Conservation (phyloP, 2,329 filamentous ascomycete species). For the Aspergillus sergii region DNA sequence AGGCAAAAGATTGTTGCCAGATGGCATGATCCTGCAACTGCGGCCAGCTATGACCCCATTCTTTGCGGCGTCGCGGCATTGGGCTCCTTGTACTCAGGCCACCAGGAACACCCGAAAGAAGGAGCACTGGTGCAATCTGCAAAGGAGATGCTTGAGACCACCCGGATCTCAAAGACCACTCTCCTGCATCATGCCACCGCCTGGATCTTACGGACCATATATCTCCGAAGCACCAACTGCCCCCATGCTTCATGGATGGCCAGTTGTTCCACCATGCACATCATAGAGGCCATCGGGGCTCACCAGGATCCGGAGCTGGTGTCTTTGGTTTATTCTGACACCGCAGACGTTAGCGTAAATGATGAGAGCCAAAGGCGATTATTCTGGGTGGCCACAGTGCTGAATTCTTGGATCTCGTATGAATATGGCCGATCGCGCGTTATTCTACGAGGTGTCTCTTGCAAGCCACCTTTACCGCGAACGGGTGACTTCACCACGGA, state of each 20-base stretch:
- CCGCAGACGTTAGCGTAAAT: conserved; percentile 7
- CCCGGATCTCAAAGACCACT: conserved; percentile 23
- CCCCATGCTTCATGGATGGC: conserved; percentile 58
- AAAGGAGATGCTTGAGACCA: conserved; percentile 47
- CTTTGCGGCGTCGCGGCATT: conserved; percentile 57
- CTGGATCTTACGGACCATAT: conserved; percentile 57
- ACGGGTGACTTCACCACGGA: conserved; percentile 13
- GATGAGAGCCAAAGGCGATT: conserved; percentile 7
- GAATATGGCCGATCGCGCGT: conserved; percentile 22
- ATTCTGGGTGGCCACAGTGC: conserved; percentile 21
- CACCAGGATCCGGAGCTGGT: conserved; percentile 15
- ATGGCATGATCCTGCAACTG: conserved; percentile 16
- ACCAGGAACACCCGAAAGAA: conserved; percentile 44
- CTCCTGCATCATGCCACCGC: conserved; percentile 28
- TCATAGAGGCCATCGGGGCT: conserved; percentile 54
- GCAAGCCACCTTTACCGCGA: conserved; percentile 6
- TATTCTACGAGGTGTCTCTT: conserved; percentile 14
- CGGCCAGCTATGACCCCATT: conserved; percentile 45
- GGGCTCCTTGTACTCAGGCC: conserved; percentile 53
- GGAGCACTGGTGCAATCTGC: conserved; percentile 50
- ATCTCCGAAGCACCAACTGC: conserved; percentile 55
- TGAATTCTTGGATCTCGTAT: conserved; percentile 24
- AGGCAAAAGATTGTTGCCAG: conserved; percentile 28
- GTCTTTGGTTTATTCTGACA: conserved; percentile 17
- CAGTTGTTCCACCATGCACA: conserved; percentile 59